Base-by-base conservation (phyloP, 1,284 basidiomycete species). In the Rhizoctonia solani region DNA sequence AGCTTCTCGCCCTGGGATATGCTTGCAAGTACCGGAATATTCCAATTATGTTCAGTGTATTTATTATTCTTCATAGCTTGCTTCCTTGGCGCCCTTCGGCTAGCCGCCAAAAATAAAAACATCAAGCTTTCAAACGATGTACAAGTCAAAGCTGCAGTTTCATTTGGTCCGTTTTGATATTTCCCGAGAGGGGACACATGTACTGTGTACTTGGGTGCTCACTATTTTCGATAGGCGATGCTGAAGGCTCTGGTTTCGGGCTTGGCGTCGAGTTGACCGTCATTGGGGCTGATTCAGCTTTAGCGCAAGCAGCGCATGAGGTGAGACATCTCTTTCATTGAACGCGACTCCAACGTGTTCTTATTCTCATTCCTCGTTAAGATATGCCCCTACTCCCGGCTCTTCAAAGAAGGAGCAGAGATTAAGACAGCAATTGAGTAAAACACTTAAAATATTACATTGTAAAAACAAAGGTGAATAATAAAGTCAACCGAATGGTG, bases 381-480 rank as follows among this genome's bases (percentile, higher is more conserved):
- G 88, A 80, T 83, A 69, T 89, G 88, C 73, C 87, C 88, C 2
- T 90, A 89, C 72, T 88, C 87, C 69, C 85, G 87, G 59, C 83
- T 84, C 4, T 75, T 88, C 69, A 78, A 76, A 37, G 80, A 85
- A 68, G 86, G 85, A 8, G 77, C 59, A 9, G 68, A 61, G 23
- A 61, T 79, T 4, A 79, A 81, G 39, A 83, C 88, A 27, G 84
- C 82, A 41, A 80, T 88, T 29, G 56, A 66, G 46, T 63, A 37
- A 63, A 52, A 19, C 44, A 19, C 37, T 39, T 9, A 46, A 11
- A 9, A 19, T 19, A 46, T 39, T 8, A 16, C 8, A 19, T 19
- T 19, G 44, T 46, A 19, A 46, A 46, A 9, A 6, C 44, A 46
- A 46, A 11, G 37, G 16, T 39, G 37, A 8, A 8, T 8, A 8